Base-by-base conservation (phyloP, 1,284 basidiomycete genomes). In the Paramarasmius palmivorus region DNA sequence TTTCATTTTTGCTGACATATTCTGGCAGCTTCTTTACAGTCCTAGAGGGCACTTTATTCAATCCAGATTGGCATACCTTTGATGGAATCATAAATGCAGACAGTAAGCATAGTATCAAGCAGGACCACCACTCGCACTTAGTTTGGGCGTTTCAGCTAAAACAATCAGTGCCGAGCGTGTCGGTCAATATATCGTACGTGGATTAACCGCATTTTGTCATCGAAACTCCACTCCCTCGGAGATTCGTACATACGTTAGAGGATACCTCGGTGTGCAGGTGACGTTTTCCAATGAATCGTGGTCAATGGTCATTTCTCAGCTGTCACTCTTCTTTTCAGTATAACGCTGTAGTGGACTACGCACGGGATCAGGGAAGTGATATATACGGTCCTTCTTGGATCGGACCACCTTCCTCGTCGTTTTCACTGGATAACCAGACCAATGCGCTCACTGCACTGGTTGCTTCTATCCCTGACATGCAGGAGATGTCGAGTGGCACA, bases 241-340 rank as follows among this genome's bases (percentile, higher is more conserved):
- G 12, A 25, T 53, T 17, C 19, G 49, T 6, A 19, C 15, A 0
- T 55, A 50, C 12, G 41, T 59, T 25, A 40, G 40, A 2, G 37
- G 20, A 6, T 59, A 48, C 47, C 25, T 57, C 2, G 29, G 23
- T 15, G 58, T 57, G 17, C 56, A 57, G 38, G 56, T 57, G 50
- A 14, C 4, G 14, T 37, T 17, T n/a, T n/a, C n/a, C n/a, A n/a
- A n/a, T n/a, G n/a, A n/a, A n/a, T n/a, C 36, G 14, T 14, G 36
- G 14, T 25, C n/a, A 4, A 29, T 48, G 29, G n/a, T 14, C 23
- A 14, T 14, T 14, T 12, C 22, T 1, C 6, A 15, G 9, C 10
- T n/a, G 8, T 48, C n/a, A n/a, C 25, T 17, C 9, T 17, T n/a
- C 23, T 34, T n/a, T 19, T 22, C 51, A 52, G 53, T 57, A 54